A percentile compares a stretch with the other conserved stretches of the same genome.
Evolutionary conservation across 495 filamentous ascomycete genomes (phyloP).

Genomic region (Delitschia confertaspora): DNA sequence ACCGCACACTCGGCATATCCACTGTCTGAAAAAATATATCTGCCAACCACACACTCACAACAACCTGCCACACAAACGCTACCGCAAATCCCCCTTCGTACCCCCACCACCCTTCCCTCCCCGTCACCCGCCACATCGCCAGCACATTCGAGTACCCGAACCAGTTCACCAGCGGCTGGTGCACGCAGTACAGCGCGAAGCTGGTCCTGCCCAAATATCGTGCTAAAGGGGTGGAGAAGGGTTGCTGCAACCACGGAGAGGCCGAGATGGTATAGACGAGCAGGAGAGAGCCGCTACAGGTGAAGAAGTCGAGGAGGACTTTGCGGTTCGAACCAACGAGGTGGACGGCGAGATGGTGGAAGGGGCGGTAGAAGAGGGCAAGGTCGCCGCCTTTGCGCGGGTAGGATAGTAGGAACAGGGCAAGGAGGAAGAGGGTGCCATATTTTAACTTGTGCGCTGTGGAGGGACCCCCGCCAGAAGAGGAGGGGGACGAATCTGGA

Average conservation of each 20-base stretch:
- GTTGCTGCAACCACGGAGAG: not conserved
- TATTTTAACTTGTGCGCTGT: too few species aligned
- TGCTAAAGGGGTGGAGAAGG: slow-evolving; percentile 4
- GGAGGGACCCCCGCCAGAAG: too few species aligned
- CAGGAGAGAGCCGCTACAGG: not conserved
- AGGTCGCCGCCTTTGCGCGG: too few species aligned
- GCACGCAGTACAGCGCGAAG: slow-evolving; percentile 10
- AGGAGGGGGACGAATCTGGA: too few species aligned
- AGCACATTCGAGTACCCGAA: slow-evolving; percentile 5
- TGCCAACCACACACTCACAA: not conserved
- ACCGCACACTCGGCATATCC: slow-evolving; percentile 1
- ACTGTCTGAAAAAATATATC: slow-evolving; percentile 3
- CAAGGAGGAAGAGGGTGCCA: too few species aligned
- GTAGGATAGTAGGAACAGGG: too few species aligned
- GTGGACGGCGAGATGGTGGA: too few species aligned
- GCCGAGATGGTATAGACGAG: not conserved
- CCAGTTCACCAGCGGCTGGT: slow-evolving; percentile 4
- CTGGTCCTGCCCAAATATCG: slow-evolving; percentile 3
- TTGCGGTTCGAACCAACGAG: too few species aligned
- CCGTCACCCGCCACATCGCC: slow-evolving; percentile 1
- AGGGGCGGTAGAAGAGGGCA: too few species aligned
- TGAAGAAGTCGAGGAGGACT: slow-evolving; percentile 1
- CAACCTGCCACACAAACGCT: not conserved
- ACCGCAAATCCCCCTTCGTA: slow-evolving; percentile 1
- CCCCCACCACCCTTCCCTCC: not conserved